Base-by-base conservation (phyloP, 2,329 filamentous ascomycete species). In the Hawksworthiomyces lignivorus region DNA sequence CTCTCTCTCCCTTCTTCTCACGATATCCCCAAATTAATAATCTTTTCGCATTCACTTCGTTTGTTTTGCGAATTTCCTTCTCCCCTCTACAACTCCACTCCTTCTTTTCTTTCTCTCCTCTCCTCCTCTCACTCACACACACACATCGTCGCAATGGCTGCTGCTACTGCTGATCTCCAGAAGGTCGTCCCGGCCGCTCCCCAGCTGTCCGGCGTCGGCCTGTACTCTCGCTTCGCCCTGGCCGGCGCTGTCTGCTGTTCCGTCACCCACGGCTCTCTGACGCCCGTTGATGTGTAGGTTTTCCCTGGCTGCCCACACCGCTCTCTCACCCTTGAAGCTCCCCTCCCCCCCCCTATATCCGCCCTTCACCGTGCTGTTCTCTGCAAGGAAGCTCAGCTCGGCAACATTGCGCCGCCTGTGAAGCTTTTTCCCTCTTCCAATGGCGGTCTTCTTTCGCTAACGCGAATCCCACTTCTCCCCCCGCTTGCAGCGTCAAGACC, bases 231-330 rank as follows among this genome's bases (percentile, higher is more conserved):
- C 70, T 96, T 96, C 74, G 90, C 92, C 70, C 84, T 98, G 60
- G 89, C 92, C 59, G 92, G 92, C 72, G 92, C 92, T 58, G 73
- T 97, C 75, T 96, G 92, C 82, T 98, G 92, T 72, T 92, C 89
- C 58, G 73, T 97, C 72, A 98, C 92, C 63, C 92, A 98, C 80
- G 92, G 90, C 69, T 84, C 77, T 62, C 82, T 97, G 59, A 98
- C 92, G 56, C 92, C 92, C 62, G 88, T 98, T 68, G 92, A 98
- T 85, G 92, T 98, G 90, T 97, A 92, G 69, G 90, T 86, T 48
- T 18, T 15, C 27, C 27, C 27, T 21, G 7, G n/a, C n/a, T 19
- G 8, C 8, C 10, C 19, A 8, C 26, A 3, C 6, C n/a, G n/a
- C 20, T 6, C 4, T 17, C 4, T 14, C 33, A 20, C 6, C 27